Percentiles rank a stretch among this genome's conserved stretches.
phyloP scores from a whole-genome alignment of 2,329 filamentous ascomycete genomes.

The Monosporascus ibericus region DNA sequence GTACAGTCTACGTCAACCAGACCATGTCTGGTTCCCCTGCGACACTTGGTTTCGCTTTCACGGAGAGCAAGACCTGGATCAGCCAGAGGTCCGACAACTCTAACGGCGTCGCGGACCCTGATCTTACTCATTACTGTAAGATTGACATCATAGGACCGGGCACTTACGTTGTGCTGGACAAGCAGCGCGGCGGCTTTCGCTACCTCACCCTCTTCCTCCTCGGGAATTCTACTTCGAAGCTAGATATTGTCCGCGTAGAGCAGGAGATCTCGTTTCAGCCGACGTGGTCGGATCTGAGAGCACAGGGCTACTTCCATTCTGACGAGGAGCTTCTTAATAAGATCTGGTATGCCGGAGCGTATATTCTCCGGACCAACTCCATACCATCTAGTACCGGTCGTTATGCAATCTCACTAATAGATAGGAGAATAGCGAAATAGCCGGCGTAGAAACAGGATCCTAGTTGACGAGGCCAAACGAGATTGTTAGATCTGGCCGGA shows the following conservation, averaged over 20 bases:
- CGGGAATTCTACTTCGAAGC: conserved; percentile 3
- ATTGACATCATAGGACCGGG: conserved; percentile 23
- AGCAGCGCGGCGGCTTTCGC: conserved; percentile 45
- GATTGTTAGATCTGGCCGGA: conserved; percentile 57
- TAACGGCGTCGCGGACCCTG: conserved; percentile 37
- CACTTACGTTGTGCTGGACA: conserved; percentile 27
- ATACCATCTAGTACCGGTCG: conserved; percentile 21
- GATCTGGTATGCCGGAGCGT: conserved; percentile 46
- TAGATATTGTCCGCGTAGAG: conserved; percentile 26
- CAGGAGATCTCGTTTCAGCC: conserved; percentile 2
- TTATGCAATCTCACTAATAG: not conserved
- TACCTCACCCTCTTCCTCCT: conserved; percentile 42
- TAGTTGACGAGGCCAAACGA: conserved; percentile 50
- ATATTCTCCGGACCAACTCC: conserved; percentile 28
- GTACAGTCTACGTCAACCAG: conserved; percentile 47
- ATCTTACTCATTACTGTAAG: conserved; percentile 41
- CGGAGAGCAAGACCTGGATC: conserved; percentile 42
- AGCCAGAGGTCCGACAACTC: conserved; percentile 41
- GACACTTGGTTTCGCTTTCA: conserved; percentile 39
- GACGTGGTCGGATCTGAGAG: conserved; percentile 12
- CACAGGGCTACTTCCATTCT: conserved; percentile 47
- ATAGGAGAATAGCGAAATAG: conserved; percentile 7
- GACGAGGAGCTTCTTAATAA: conserved; percentile 44
- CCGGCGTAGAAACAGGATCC: conserved; percentile 26
- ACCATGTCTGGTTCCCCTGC: conserved; percentile 30